These are phyloP conservation scores for Drosera spatulata DNA, from an alignment of 179 eudicot genomes.

Conservation along the genomic window DNA sequence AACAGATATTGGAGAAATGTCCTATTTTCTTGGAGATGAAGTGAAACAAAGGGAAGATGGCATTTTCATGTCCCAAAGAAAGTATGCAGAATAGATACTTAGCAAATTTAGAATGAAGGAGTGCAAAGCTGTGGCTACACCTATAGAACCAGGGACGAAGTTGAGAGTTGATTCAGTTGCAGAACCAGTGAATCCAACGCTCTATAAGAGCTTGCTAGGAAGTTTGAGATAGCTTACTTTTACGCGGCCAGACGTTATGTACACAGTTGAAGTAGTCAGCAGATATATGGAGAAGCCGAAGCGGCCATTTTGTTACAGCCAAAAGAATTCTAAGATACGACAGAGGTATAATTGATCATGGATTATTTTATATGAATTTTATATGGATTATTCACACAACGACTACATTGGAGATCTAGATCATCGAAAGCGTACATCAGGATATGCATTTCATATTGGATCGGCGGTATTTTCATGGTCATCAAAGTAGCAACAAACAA, in stretches of 20 bases:
- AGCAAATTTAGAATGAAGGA: background rate
- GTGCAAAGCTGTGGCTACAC: background rate
- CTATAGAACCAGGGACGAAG: background rate
- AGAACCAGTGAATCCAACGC: background rate
- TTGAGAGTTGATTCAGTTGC: background rate
- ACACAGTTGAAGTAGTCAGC: background rate
- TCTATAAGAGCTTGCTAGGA: background rate
- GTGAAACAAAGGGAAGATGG: background rate
- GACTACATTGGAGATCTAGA: background rate
- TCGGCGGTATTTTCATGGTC: background rate
- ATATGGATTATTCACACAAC: background rate
- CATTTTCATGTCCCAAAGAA: background rate
- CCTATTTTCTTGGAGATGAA: background rate
- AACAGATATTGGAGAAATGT: background rate
- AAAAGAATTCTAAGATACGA: constrained; percentile 1
- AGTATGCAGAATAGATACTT: background rate
- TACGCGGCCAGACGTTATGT: background rate
- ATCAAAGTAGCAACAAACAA: background rate
- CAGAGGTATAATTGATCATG: background rate
- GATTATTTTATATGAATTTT: background rate
- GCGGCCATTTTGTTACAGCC: background rate
- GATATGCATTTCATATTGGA: background rate
- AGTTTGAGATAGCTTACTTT: background rate
- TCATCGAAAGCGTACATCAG: background rate
- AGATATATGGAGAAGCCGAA: background rate